Percentiles rank a stretch among this genome's conserved stretches.
Evolutionary conservation across 23 red algal genomes (phyloP).

Genomic region (Gracilariopsis chorda): DNA sequence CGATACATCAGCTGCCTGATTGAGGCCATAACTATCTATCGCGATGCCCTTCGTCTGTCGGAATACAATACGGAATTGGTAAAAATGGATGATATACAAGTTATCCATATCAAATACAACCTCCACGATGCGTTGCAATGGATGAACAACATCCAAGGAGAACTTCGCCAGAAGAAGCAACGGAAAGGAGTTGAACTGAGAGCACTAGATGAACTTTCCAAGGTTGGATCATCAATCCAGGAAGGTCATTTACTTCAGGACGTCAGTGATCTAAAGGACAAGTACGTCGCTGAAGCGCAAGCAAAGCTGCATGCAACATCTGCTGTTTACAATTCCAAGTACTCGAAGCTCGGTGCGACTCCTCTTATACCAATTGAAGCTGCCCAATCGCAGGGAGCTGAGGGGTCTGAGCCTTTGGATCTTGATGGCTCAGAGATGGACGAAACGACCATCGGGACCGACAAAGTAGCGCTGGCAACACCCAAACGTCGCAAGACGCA

Average conservation of each 20-base stretch:
- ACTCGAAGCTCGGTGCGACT: not conserved
- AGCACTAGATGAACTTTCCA: not conserved
- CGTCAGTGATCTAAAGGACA: not conserved
- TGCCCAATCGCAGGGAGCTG: not conserved
- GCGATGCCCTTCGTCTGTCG: conserved; percentile 24
- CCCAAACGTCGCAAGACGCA: not conserved
- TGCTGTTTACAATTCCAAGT: not conserved
- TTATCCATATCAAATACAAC: conserved; percentile 80
- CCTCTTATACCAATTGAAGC: conserved; percentile 4
- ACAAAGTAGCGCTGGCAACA: not conserved
- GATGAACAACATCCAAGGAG: not conserved
- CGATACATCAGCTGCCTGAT: not conserved
- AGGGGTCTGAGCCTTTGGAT: not conserved
- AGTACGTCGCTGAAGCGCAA: conserved; percentile 26
- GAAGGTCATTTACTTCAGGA: conserved; percentile 7
- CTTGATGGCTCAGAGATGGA: not conserved
- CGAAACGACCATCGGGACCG: not conserved
- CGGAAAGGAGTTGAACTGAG: not conserved
- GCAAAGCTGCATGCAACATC: not conserved
- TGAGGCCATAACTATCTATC: conserved; percentile 54
- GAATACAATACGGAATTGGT: conserved; percentile 49
- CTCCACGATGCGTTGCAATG: conserved; percentile 39
- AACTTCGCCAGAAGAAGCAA: not conserved
- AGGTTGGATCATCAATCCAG: not conserved
- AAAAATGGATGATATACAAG: conserved; percentile 83